These are phyloP conservation scores for Suhomyces kilbournensis DNA, from an alignment of 805 yeast species.

Conservation along the genomic window DNA sequence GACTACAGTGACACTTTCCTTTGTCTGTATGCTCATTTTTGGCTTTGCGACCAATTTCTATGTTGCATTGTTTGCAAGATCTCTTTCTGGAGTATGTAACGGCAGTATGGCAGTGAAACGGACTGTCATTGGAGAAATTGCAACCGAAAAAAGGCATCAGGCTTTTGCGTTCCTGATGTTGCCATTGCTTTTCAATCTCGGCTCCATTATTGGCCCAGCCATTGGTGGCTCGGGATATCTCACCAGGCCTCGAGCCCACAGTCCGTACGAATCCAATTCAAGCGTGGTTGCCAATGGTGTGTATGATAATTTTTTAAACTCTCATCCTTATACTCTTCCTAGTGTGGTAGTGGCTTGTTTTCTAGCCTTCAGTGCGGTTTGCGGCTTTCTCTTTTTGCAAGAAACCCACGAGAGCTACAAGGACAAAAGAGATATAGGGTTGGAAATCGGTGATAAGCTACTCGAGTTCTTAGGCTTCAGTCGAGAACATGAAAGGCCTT, in stretches of 20 bases:
- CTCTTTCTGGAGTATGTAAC: slow-evolving; percentile 26
- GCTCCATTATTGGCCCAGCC: slow-evolving; percentile 30
- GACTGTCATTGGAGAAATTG: slow-evolving; percentile 32
- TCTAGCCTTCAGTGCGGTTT: slow-evolving; percentile 28
- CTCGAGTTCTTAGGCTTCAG: no score
- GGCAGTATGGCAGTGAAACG: slow-evolving; percentile 32
- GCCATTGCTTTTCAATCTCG: slow-evolving; percentile 33
- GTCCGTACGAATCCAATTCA: slow-evolving; percentile 11
- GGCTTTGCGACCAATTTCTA: slow-evolving; percentile 29
- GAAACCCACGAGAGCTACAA: slow-evolving; percentile 47
- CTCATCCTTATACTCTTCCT: slow-evolving; percentile 52
- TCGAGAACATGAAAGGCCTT: not conserved
- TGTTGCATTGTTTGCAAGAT: slow-evolving; percentile 27
- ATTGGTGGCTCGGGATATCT: slow-evolving; percentile 30
- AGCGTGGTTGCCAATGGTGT: not conserved
- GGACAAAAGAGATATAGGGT: slow-evolving; percentile 41
- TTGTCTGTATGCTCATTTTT: slow-evolving; percentile 22
- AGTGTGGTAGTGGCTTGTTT: slow-evolving; percentile 45
- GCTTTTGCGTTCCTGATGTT: slow-evolving; percentile 28
- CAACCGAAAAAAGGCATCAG: slow-evolving; percentile 22
- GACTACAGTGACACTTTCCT: slow-evolving; percentile 21
- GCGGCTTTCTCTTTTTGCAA: slow-evolving; percentile 48
- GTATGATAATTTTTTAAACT: slow-evolving; percentile 26
- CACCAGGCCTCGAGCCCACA: slow-evolving; percentile 20
- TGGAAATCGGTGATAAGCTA: slow-evolving; percentile 19